phyloP scores from a whole-genome alignment of 345 rosid species.

The Acer negundo region DNA sequence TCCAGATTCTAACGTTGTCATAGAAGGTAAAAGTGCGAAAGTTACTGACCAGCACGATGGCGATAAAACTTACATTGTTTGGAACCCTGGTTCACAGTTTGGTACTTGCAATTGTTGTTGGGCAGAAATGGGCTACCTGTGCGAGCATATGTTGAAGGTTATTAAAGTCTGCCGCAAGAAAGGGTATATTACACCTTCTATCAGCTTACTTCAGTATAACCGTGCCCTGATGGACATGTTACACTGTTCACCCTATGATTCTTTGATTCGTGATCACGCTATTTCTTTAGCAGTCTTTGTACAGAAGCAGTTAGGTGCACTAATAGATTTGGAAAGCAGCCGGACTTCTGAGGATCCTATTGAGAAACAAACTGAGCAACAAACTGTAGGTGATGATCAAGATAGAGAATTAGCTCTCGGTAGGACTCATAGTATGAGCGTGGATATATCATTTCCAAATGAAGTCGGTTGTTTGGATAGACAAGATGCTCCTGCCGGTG shows the following conservation, averaged over 20 bases:
- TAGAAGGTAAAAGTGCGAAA: conserved; percentile 58
- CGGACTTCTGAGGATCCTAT: conserved; percentile 19
- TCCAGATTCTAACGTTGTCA: conserved; percentile 62
- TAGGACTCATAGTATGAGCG: conserved; percentile 13
- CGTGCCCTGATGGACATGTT: conserved; percentile 64
- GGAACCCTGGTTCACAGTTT: conserved; percentile 84
- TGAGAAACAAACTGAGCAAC: conserved; percentile 29
- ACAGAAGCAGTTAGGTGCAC: conserved; percentile 54
- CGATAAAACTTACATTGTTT: conserved; percentile 57
- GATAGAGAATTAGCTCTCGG: conserved; percentile 21
- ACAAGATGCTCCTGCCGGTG: conserved; percentile 16
- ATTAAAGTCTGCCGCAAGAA: conserved; percentile 41
- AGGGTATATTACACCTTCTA: conserved; percentile 47
- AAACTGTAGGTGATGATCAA: conserved; percentile 21
- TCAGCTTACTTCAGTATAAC: conserved; percentile 60
- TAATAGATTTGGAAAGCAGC: conserved; percentile 34
- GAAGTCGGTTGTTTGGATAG: conserved; percentile 14
- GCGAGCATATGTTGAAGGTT: conserved; percentile 80
- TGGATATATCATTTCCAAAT: conserved; percentile 19
- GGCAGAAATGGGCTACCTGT: conserved; percentile 82
- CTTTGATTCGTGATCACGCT: conserved; percentile 79
- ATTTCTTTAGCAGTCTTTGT: conserved; percentile 61
- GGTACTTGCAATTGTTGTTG: conserved; percentile 75
- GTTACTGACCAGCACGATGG: conserved; percentile 55
- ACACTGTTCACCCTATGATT: conserved; percentile 63